Percentiles rank a stretch among this genome's conserved stretches.
Evolutionary conservation across 2,329 filamentous ascomycete genomes (phyloP).

Genomic region (Scorias spongiosa): DNA sequence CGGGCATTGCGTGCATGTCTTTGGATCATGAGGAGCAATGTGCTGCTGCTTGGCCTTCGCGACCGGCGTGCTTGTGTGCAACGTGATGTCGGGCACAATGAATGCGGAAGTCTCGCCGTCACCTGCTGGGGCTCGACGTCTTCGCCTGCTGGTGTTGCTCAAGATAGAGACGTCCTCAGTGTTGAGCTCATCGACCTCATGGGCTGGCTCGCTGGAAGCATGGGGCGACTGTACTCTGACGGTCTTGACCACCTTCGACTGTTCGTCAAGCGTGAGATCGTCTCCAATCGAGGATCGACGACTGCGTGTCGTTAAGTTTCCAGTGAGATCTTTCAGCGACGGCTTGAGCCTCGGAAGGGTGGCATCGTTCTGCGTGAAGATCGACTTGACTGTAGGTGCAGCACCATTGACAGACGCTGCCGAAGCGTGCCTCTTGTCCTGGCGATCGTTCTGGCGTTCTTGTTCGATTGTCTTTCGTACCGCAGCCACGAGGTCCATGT

Average conservation of each 20-base stretch:
- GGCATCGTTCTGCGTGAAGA: slow-evolving; percentile 18
- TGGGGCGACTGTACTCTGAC: slow-evolving; percentile 23
- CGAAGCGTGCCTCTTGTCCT: slow-evolving; percentile 16
- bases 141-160: slow-evolving; percentile 33
- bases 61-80: slow-evolving; percentile 17
- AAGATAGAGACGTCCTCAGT: slow-evolving; percentile 30
- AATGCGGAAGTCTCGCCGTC: slow-evolving; percentile 42
- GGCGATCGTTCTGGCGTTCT: slow-evolving; percentile 1
- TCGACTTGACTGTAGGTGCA: slow-evolving; percentile 26
- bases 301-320: slow-evolving; percentile 19
- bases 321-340: slow-evolving; percentile 36
- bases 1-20: slow-evolving; percentile 43
- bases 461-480: slow-evolving; percentile 41
- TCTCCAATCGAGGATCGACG: slow-evolving; percentile 13
- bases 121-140: slow-evolving; percentile 31
- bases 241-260: slow-evolving; percentile 16
- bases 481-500: slow-evolving; percentile 36
- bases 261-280: slow-evolving; percentile 9
- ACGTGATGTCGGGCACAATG: slow-evolving; percentile 48
- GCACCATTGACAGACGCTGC: slow-evolving; percentile 8
- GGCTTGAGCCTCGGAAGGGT: slow-evolving; percentile 34
- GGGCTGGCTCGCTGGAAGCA: slow-evolving; percentile 16
- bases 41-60: slow-evolving; percentile 6
- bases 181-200: slow-evolving; percentile 17
- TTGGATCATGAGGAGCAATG: slow-evolving; percentile 27